Percentiles rank a stretch among this genome's conserved stretches.
Conservation (phyloP, 2,329 filamentous ascomycete species). For the Geosmithia putterillii region DNA sequence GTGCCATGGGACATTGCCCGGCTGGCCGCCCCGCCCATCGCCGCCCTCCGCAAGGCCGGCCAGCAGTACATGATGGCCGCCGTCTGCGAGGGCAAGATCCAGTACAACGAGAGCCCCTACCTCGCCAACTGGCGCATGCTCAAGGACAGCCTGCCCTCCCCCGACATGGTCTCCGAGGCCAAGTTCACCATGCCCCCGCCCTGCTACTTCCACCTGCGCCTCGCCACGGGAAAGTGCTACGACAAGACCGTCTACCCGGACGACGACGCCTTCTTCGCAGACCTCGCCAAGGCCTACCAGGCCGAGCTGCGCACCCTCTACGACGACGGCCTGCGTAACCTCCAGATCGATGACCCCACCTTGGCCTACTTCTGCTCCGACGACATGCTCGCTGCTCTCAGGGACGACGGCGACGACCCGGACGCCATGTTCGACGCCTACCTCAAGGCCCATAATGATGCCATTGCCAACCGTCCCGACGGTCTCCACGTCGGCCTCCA, state of each 20-base stretch:
- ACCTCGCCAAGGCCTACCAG: constrained; percentile 43
- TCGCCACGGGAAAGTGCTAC: constrained; percentile 40
- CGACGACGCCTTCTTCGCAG: constrained; percentile 43
- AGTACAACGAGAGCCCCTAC: constrained; percentile 25
- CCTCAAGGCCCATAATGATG: constrained; percentile 63
- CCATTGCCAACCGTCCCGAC: constrained; percentile 44
- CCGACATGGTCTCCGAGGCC: constrained; percentile 50
- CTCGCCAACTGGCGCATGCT: constrained; percentile 29
- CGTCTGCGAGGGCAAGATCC: constrained; percentile 28
- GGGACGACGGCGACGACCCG: constrained; percentile 44
- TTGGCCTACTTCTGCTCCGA: constrained; percentile 56
- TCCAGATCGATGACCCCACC: constrained; percentile 53
- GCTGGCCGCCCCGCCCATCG: constrained; percentile 23
- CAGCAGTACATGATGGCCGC: constrained; percentile 24
- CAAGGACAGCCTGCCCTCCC: constrained; percentile 33
- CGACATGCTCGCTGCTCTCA: constrained; percentile 47
- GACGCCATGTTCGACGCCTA: constrained; percentile 58
- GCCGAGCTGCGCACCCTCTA: constrained; percentile 42
- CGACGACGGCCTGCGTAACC: constrained; percentile 39
- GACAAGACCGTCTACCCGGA: constrained; percentile 35
- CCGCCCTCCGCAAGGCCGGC: constrained; percentile 22
- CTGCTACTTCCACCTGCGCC: constrained; percentile 51
- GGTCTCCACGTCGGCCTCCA: constrained; percentile 64
- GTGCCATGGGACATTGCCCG: constrained; percentile 24
- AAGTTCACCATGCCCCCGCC: constrained; percentile 58